phyloP scores from a whole-genome alignment of 768 basidiomycete genomes.

The Agrocybe pediades region DNA sequence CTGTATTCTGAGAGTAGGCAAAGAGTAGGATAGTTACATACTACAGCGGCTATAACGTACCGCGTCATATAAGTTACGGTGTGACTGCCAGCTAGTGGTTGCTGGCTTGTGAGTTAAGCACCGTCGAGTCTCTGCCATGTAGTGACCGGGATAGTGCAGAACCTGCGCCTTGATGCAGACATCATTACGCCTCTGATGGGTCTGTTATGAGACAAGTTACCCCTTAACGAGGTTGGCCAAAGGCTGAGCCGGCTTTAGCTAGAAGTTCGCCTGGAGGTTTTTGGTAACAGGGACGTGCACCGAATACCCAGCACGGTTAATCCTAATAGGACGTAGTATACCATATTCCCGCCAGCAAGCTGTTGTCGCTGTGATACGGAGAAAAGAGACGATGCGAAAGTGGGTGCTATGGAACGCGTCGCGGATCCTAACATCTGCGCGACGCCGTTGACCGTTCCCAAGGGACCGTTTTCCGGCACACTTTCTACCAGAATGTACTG shows the following conservation, averaged over 20 bases:
- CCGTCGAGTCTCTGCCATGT: no score
- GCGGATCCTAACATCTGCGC: conserved; percentile 54
- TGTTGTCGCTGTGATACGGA: conserved; percentile 49
- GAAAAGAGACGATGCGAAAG: conserved; percentile 60
- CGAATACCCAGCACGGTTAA: background rate
- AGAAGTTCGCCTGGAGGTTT: background rate
- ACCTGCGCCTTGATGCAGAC: no score
- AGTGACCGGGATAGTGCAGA: no score
- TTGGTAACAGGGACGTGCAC: background rate
- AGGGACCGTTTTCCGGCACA: conserved; percentile 38
- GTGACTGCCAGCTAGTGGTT: no score
- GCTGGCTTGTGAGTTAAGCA: no score
- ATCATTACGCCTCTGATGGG: no score
- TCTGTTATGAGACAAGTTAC: background rate
- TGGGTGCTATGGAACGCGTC: conserved; percentile 54
- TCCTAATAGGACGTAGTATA: conserved; percentile 36
- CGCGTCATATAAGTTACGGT: no score
- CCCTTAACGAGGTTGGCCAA: background rate
- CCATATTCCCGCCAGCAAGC: conserved; percentile 48
- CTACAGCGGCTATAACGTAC: no score
- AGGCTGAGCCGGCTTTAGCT: no score
- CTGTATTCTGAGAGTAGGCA: no score
- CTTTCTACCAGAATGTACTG: conserved; percentile 47
- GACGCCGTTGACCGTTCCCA: conserved; percentile 58
- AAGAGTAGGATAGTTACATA: no score